Conservation (phyloP, 768 basidiomycete species). For the Agrocybe praecox region DNA sequence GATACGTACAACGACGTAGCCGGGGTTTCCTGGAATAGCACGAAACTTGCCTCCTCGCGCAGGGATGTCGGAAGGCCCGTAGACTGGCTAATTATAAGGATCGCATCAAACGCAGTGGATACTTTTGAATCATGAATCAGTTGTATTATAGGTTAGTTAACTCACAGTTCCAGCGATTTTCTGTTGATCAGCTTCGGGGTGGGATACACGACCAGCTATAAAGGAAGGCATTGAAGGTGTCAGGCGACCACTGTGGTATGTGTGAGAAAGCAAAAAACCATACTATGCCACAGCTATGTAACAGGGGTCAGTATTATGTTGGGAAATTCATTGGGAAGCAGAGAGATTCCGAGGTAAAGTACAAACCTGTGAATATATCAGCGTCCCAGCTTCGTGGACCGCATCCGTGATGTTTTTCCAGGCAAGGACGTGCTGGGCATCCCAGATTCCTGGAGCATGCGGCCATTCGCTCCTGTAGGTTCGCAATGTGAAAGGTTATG, state of each 20-base stretch:
- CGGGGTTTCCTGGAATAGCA: slow-evolving; percentile 36
- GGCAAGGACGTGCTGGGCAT: slow-evolving; percentile 38
- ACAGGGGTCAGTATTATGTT: not conserved
- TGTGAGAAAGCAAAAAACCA: slow-evolving; percentile 1
- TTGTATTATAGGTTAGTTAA: not conserved
- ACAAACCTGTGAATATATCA: slow-evolving; percentile 45
- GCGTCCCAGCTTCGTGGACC: slow-evolving; percentile 46
- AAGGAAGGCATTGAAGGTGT: not conserved
- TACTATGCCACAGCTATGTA: slow-evolving; percentile 39
- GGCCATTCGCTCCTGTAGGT: slow-evolving; percentile 42
- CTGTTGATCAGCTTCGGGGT: slow-evolving; percentile 41
- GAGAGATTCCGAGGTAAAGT: not conserved
- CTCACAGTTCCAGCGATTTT: slow-evolving; percentile 34
- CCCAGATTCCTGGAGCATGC: slow-evolving; percentile 50
- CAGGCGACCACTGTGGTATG: not conserved
- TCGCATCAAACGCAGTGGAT: not conserved
- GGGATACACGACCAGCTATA: slow-evolving; percentile 35
- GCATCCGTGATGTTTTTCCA: slow-evolving; percentile 49
- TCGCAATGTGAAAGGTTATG: not conserved
- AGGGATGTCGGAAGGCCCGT: slow-evolving; percentile 43
- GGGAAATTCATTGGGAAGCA: not conserved
- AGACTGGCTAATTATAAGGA: slow-evolving; percentile 39
- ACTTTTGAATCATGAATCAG: too few species aligned
- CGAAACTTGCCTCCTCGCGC: slow-evolving; percentile 44
- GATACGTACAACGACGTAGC: slow-evolving; percentile 39